Evolutionary conservation across 306 rosid genomes (phyloP), one percentile per base, ranked within the genome.

Genomic region (Malus orientalis): DNA sequence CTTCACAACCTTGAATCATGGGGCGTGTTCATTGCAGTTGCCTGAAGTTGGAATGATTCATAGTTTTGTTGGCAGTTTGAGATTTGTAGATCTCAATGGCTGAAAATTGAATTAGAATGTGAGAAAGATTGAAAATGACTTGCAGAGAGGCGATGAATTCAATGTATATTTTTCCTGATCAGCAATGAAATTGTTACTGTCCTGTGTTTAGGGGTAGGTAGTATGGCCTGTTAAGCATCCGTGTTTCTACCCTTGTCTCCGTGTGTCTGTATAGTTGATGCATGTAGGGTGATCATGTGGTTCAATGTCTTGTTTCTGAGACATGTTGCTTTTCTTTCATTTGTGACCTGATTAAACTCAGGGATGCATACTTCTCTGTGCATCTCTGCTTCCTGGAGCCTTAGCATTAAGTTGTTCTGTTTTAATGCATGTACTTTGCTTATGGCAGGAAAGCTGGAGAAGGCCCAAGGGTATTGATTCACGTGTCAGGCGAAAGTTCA

Each of bases 381-480:
- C 23, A 8, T 29, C 18, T 6, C 6, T 23, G 19, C 18, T 15
- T 73, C 32, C 6, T 61, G 20, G 68, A 19, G 27, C 5, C 42
- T 20, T 74, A 20, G 49, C 20, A 15, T 10, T 11, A 60, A 42
- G 1, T 19, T 73, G 2, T 8, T 60, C 13, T 62, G 33, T 30
- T 44, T 67, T 22, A 6, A 71, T 42, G 20, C 12, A 12, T 49
- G 42, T 20, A 20, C 59, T 51, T 49, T 57, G 19, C 70, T 58
- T n/a, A 23, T 55, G 70, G 73, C 85, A 88, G 96, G 7, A 84
- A 47, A 92, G 3, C 88, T 92, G 93, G 96, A 82, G 96, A 16
- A 88, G 96, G 76, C 96, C 96, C 0, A 92, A 90, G 86, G 97
- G 93, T 92, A 92, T 92, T 44, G 96, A 92, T 80, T 92, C 96